phyloP scores from a whole-genome alignment of 768 basidiomycete genomes.

The Lactarius pseudohatsudake region DNA sequence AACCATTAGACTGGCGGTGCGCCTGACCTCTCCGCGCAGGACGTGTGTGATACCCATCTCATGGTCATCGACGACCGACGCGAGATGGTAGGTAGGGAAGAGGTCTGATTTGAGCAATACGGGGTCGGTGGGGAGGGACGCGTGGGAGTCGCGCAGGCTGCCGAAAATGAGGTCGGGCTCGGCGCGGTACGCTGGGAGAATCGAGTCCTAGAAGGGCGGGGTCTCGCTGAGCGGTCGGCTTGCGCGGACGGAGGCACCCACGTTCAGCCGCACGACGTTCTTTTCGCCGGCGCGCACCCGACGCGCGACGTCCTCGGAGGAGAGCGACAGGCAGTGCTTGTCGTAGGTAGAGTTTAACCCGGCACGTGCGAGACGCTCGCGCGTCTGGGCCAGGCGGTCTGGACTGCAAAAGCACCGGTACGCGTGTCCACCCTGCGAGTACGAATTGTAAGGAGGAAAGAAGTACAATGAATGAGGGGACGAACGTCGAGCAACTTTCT shows the following conservation, averaged over 20 bases:
- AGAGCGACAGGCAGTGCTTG: conserved; percentile 80
- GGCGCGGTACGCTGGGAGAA: conserved; percentile 47
- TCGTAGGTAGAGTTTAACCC: conserved; percentile 87
- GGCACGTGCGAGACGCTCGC: conserved; percentile 65
- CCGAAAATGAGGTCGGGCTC: conserved; percentile 74
- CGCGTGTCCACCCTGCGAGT: conserved; percentile 74
- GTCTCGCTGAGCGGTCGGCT: conserved; percentile 5
- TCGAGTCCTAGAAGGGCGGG: conserved; percentile 49
- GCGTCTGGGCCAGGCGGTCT: conserved; percentile 63
- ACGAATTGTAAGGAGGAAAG: background rate
- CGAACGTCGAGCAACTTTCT: conserved; percentile 74
- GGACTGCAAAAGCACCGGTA: conserved; percentile 94
- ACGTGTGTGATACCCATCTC: conserved; percentile 97
- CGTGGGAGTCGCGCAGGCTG: conserved; percentile 66
- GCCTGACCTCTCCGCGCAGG: conserved; percentile 79
- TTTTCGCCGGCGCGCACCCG: conserved; percentile 74
- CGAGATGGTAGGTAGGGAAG: conserved; percentile 96
- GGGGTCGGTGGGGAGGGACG: conserved; percentile 83
- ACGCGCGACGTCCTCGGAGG: conserved; percentile 80
- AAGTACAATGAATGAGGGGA: background rate
- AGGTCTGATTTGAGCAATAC: conserved; percentile 89
- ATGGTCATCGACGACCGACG: conserved; percentile 93
- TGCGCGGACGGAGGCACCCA: conserved; percentile 38
- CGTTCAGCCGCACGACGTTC: conserved; percentile 85
- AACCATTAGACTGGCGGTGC: conserved; percentile 19